Conservation (phyloP, 306 rosid genomes). For the Acacia crassicarpa region DNA sequence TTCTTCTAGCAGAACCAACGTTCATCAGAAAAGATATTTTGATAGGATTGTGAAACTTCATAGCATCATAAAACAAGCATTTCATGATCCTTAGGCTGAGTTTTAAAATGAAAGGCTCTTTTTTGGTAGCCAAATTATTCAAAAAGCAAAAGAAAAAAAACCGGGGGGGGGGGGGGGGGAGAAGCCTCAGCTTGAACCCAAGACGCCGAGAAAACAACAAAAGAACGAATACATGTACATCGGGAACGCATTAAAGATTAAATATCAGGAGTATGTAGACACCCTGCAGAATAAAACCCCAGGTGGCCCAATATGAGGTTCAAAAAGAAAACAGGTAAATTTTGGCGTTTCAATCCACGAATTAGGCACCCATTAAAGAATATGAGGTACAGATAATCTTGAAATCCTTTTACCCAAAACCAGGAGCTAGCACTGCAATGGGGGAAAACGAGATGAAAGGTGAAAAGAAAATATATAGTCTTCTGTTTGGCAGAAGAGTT, state of each 20-base stretch:
- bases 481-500: not conserved
- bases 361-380: not conserved
- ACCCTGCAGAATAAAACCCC: conserved; percentile 10
- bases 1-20: not conserved
- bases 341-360: not conserved
- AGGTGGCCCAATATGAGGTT: conserved; percentile 24
- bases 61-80: not conserved
- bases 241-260: not conserved
- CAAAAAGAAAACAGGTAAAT: conserved; percentile 2
- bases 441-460: not conserved
- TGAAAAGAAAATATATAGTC: not conserved
- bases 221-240: conserved; percentile 2
- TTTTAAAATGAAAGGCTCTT: not conserved
- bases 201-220: conserved; percentile 19
- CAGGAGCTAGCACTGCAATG: not conserved
- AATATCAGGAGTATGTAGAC: not conserved
- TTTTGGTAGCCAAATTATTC: not conserved
- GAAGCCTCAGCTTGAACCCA: conserved; percentile 5
- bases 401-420: not conserved
- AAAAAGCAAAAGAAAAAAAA: not conserved
- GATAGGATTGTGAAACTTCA: not conserved
- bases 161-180: no score
- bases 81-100: not conserved
- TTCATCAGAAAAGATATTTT: not conserved
- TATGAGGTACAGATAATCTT: not conserved